Evolutionary conservation across 129 eudicot genomes (phyloP).

Genomic region (Mikania micrantha): DNA sequence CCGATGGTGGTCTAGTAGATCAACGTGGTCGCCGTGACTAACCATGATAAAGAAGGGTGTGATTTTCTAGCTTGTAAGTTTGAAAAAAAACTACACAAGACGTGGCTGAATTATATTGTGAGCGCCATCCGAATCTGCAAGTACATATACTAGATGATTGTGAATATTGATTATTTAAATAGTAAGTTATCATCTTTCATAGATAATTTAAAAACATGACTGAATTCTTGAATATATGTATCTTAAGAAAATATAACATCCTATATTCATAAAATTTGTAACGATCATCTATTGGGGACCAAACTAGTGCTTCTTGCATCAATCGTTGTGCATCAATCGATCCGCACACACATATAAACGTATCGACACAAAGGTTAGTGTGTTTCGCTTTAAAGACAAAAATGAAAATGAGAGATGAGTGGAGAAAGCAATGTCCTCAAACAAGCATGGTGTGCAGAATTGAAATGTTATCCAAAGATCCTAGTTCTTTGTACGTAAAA

Average conservation of each 20-base stretch:
- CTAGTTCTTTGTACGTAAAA: neutral
- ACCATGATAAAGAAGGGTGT: too few species aligned
- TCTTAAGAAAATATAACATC: neutral
- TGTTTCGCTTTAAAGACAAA: conserved; percentile 6
- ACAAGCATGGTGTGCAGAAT: conserved; percentile 15
- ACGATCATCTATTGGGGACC: neutral
- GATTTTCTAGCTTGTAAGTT: too few species aligned
- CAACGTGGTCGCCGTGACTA: too few species aligned
- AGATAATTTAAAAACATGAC: neutral
- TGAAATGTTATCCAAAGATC: neutral
- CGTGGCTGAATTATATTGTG: too few species aligned
- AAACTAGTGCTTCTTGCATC: neutral
- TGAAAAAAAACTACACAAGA: too few species aligned
- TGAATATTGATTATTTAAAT: too few species aligned
- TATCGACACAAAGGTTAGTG: neutral
- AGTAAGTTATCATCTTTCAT: too few species aligned
- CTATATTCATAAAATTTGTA: too few species aligned
- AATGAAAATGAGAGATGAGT: neutral
- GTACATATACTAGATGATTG: too few species aligned
- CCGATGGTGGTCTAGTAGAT: too few species aligned
- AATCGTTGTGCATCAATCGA: neutral
- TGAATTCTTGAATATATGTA: too few species aligned
- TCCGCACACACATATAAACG: neutral
- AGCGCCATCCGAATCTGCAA: too few species aligned
- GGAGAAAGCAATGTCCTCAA: conserved; percentile 8